A percentile compares a stretch with the other conserved stretches of the same genome.
Evolutionary conservation across 2,329 filamentous ascomycete species (phyloP).

Genomic region (Xylariales sp.): DNA sequence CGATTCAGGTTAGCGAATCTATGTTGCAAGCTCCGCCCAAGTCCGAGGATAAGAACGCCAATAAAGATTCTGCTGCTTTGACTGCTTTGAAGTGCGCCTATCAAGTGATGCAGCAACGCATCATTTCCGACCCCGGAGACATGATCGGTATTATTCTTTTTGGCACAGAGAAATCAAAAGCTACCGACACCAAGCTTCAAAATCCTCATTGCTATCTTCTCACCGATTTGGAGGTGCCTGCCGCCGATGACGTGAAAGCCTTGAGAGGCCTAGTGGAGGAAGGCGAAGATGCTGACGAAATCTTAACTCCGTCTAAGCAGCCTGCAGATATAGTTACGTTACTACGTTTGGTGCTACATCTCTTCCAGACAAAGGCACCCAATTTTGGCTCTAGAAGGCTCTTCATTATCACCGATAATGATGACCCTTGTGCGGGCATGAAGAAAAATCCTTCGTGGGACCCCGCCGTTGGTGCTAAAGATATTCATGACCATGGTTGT

Average conservation of each 20-base stretch:
- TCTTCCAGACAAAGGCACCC: slow-evolving; percentile 93
- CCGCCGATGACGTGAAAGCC: slow-evolving; percentile 85
- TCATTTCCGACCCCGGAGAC: slow-evolving; percentile 94
- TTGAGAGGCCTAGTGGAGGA: slow-evolving; percentile 82
- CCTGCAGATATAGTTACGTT: slow-evolving; percentile 86
- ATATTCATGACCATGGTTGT: slow-evolving; percentile 93
- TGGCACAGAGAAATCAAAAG: slow-evolving; percentile 69
- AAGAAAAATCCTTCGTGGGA: slow-evolving; percentile 81
- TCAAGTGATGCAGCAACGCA: slow-evolving; percentile 95
- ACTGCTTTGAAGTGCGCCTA: slow-evolving; percentile 95
- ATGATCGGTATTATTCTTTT: slow-evolving; percentile 97
- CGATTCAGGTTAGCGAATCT: slow-evolving; percentile 88
- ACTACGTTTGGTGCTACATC: slow-evolving; percentile 93
- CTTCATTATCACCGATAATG: slow-evolving; percentile 97
- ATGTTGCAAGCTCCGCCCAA: slow-evolving; percentile 80
- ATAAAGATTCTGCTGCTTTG: slow-evolving; percentile 79
- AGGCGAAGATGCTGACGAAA: slow-evolving; percentile 74
- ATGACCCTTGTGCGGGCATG: slow-evolving; percentile 80
- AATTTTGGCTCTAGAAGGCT: slow-evolving; percentile 92
- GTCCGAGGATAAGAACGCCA: slow-evolving; percentile 77
- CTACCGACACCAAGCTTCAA: slow-evolving; percentile 64
- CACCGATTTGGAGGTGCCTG: slow-evolving; percentile 86
- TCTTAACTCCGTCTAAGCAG: slow-evolving; percentile 77
- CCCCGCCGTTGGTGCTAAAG: slow-evolving; percentile 88
- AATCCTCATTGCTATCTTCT: slow-evolving; percentile 96